These are phyloP conservation scores for Saitozyma podzolica DNA, from an alignment of 768 basidiomycete genomes.

Conservation along the genomic window DNA sequence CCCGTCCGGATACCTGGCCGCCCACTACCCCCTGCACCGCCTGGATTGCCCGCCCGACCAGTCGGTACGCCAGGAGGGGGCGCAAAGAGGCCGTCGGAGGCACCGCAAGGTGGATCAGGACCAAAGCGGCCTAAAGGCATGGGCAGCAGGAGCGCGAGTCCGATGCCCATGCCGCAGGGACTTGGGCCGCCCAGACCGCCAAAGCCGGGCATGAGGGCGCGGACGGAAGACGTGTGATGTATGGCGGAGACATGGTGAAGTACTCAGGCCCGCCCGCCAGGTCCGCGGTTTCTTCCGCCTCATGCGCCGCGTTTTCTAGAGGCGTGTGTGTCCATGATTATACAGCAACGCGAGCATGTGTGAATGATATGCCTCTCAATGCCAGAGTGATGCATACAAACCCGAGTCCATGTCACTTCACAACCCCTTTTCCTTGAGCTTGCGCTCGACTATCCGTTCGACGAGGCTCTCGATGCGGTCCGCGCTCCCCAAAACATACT, in stretches of 20 bases:
- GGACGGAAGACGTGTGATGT: constrained; percentile 7
- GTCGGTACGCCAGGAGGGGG: no score
- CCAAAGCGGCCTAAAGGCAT: constrained; percentile 8
- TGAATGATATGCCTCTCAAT: background rate
- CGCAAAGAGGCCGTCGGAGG: constrained; percentile 1
- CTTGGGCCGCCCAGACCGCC: background rate
- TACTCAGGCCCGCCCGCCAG: no score
- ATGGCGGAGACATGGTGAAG: no score
- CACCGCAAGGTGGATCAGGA: constrained; percentile 2
- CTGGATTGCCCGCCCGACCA: no score
- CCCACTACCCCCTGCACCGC: no score
- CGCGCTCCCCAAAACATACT: constrained; percentile 46
- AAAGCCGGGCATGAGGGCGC: constrained; percentile 5
- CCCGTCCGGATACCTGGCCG: background rate
- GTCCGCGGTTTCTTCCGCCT: no score
- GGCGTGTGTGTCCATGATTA: no score
- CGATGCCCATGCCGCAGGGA: constrained; percentile 5
- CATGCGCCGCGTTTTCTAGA: no score
- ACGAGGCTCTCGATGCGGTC: constrained; percentile 37
- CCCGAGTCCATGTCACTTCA: background rate
- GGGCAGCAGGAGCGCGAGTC: constrained; percentile 18
- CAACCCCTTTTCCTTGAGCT: constrained; percentile 38
- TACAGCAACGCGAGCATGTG: no score
- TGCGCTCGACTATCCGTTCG: constrained; percentile 43
- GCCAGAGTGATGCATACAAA: background rate